phyloP scores from a whole-genome alignment of 2,329 filamentous ascomycete genomes.

The Fusarium sp. region DNA sequence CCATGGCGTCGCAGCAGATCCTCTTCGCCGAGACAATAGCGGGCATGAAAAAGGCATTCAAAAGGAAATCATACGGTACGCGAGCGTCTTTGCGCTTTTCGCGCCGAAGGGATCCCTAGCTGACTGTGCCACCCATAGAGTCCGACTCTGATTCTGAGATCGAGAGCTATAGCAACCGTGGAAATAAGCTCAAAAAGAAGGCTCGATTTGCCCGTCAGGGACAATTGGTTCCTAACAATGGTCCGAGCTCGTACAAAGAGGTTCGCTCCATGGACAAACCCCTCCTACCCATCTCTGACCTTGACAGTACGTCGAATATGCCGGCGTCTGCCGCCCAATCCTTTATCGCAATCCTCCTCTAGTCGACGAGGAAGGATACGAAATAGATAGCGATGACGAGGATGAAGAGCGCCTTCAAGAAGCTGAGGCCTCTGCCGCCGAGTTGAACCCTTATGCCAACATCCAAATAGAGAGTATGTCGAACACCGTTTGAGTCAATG shows the following conservation, averaged over 20 bases:
- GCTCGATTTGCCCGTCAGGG: slow-evolving; percentile 78
- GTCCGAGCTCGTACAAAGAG: slow-evolving; percentile 78
- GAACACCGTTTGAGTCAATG: slow-evolving; percentile 4
- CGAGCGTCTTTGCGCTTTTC: slow-evolving; percentile 10
- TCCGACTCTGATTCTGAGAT: slow-evolving; percentile 83
- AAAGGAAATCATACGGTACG: slow-evolving; percentile 72
- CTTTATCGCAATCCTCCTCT: slow-evolving; percentile 79
- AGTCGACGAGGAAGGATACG: slow-evolving; percentile 82
- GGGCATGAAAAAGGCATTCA: slow-evolving; percentile 76
- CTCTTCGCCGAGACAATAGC: slow-evolving; percentile 75
- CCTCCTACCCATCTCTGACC: slow-evolving; percentile 44
- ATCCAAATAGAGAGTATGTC: slow-evolving; percentile 76
- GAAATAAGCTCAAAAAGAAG: slow-evolving; percentile 82
- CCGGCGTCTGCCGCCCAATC: slow-evolving; percentile 77
- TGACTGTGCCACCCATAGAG: slow-evolving; percentile 62
- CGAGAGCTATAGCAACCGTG: slow-evolving; percentile 77
- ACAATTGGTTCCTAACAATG: slow-evolving; percentile 73
- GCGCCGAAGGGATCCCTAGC: slow-evolving; percentile 13
- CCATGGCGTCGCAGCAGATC: slow-evolving; percentile 67
- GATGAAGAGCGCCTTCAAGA: slow-evolving; percentile 73
- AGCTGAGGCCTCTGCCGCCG: slow-evolving; percentile 71
- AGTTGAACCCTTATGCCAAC: slow-evolving; percentile 80
- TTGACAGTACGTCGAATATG: slow-evolving; percentile 75
- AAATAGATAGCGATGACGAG: slow-evolving; percentile 79
- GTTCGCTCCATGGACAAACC: slow-evolving; percentile 55